Percentiles rank a stretch among this genome's conserved stretches.
Evolutionary conservation across 148 eudicot species (phyloP).

Genomic region (Silene latifolia): DNA sequence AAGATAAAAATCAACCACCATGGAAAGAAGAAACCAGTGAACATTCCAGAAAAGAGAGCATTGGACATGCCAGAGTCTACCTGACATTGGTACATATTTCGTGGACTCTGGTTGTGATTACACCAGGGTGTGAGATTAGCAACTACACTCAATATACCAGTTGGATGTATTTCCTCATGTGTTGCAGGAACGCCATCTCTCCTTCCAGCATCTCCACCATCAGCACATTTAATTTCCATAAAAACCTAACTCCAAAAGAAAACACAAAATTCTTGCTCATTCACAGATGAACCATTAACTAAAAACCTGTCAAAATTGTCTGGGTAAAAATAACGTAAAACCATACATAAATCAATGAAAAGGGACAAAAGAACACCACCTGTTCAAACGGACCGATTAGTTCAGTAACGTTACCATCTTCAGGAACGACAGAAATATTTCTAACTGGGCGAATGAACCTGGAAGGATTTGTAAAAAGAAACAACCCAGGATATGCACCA

Average conservation of each 20-base stretch:
- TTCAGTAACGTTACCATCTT: slow-evolving; percentile 59
- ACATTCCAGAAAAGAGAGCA: not conserved
- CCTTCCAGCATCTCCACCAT: slow-evolving; percentile 96
- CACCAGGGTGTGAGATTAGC: slow-evolving; percentile 95
- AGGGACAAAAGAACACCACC: slow-evolving; percentile 29
- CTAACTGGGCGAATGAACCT: slow-evolving; percentile 84
- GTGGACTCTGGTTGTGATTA: slow-evolving; percentile 98
- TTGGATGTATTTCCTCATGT: slow-evolving; percentile 93
- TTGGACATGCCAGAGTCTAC: slow-evolving; percentile 30
- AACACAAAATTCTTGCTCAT: not conserved
- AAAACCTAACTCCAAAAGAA: slow-evolving; percentile 46
- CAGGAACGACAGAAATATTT: slow-evolving; percentile 52
- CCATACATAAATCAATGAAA: not conserved
- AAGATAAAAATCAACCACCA: not conserved
- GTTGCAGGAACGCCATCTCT: slow-evolving; percentile 60
- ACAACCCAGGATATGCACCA: slow-evolving; percentile 88
- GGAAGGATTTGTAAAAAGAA: slow-evolving; percentile 80
- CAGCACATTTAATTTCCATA: slow-evolving; percentile 87
- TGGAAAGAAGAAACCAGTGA: not conserved
- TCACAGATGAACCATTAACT: not conserved
- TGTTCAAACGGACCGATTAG: slow-evolving; percentile 93
- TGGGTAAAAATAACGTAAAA: not conserved
- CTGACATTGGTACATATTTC: slow-evolving; percentile 99
- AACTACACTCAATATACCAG: slow-evolving; percentile 82
- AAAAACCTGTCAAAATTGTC: not conserved